Percentiles rank a stretch among this genome's conserved stretches.
phyloP scores from a whole-genome alignment of 2,329 filamentous ascomycete genomes.

The Colletotrichum karsti region DNA sequence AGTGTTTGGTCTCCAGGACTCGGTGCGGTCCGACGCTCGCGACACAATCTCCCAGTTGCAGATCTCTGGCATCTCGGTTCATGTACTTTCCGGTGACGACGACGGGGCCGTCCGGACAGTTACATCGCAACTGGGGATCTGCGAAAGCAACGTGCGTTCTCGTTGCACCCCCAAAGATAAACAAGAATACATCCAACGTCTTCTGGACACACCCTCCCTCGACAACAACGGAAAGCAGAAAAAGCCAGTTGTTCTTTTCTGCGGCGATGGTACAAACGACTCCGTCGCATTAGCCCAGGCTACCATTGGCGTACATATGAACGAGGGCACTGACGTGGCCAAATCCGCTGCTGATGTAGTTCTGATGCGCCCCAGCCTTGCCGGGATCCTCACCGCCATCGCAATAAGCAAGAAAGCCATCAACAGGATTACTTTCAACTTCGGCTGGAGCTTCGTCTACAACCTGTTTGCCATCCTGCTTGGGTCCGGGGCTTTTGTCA shows the following conservation, averaged over 20 bases:
- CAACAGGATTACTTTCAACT: slow-evolving; percentile 70
- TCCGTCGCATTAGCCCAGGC: slow-evolving; percentile 77
- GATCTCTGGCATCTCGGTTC: slow-evolving; percentile 48
- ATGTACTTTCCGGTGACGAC: slow-evolving; percentile 63
- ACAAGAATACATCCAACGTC: slow-evolving; percentile 49
- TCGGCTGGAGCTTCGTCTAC: slow-evolving; percentile 75
- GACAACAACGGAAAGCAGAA: slow-evolving; percentile 19
- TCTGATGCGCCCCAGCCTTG: slow-evolving; percentile 65
- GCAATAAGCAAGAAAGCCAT: slow-evolving; percentile 56
- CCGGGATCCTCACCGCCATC: slow-evolving; percentile 66
- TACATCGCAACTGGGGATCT: slow-evolving; percentile 50
- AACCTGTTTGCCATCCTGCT: slow-evolving; percentile 75
- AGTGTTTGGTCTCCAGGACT: slow-evolving; percentile 56
- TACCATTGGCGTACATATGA: slow-evolving; percentile 76
- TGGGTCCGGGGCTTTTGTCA: slow-evolving; percentile 71
- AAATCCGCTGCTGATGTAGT: slow-evolving; percentile 74
- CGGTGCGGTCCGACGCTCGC: slow-evolving; percentile 51
- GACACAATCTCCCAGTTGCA: slow-evolving; percentile 45
- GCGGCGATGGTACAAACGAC: slow-evolving; percentile 84
- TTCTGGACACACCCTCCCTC: slow-evolving; percentile 36
- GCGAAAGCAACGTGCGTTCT: slow-evolving; percentile 45
- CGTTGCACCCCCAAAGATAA: slow-evolving; percentile 56
- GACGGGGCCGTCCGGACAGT: slow-evolving; percentile 54
- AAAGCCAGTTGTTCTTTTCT: slow-evolving; percentile 67
- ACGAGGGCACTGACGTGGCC: slow-evolving; percentile 69